Evolutionary conservation across 805 yeast genomes (phyloP).

Genomic region (Metschnikowia vanudenii): DNA sequence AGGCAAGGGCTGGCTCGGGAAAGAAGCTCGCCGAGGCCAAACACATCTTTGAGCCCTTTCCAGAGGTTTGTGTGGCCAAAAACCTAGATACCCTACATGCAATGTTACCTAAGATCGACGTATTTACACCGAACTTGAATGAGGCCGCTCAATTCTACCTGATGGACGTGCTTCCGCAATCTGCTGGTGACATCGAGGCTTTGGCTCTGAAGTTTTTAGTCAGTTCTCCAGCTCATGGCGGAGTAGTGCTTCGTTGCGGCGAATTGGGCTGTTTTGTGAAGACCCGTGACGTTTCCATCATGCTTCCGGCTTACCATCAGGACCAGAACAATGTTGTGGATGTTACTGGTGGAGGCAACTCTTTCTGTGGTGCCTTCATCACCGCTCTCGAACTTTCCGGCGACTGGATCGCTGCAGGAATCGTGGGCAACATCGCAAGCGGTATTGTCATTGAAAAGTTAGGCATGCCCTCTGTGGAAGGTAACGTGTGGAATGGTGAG

Average conservation of each 20-base stretch:
- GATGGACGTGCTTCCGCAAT: slow-evolving; percentile 41
- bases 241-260: slow-evolving; percentile 75
- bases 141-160: slow-evolving; percentile 73
- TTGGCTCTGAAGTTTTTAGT: slow-evolving; percentile 17
- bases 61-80: slow-evolving; percentile 63
- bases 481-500: slow-evolving; percentile 61
- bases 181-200: slow-evolving; percentile 37
- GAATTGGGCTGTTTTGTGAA: slow-evolving; percentile 60
- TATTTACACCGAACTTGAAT: slow-evolving; percentile 80
- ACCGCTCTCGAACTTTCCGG: slow-evolving; percentile 54
- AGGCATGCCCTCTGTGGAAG: slow-evolving; percentile 58
- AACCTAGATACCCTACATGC: slow-evolving; percentile 32
- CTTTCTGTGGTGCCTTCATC: slow-evolving; percentile 45
- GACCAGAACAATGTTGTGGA: slow-evolving; percentile 36
- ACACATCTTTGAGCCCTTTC: slow-evolving; percentile 84
- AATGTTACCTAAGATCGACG: slow-evolving; percentile 47
- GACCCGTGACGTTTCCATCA: slow-evolving; percentile 28
- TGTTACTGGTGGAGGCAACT: slow-evolving; percentile 47
- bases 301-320: slow-evolving; percentile 77
- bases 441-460: slow-evolving; percentile 78
- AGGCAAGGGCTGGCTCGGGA: not conserved
- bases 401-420: slow-evolving; percentile 53
- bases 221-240: slow-evolving; percentile 42
- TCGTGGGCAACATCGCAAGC: slow-evolving; percentile 75
- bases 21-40: slow-evolving; percentile 27